These are phyloP conservation scores for Vitellaria paradoxa DNA, from an alignment of 179 eudicot genomes.

Conservation along the genomic window DNA sequence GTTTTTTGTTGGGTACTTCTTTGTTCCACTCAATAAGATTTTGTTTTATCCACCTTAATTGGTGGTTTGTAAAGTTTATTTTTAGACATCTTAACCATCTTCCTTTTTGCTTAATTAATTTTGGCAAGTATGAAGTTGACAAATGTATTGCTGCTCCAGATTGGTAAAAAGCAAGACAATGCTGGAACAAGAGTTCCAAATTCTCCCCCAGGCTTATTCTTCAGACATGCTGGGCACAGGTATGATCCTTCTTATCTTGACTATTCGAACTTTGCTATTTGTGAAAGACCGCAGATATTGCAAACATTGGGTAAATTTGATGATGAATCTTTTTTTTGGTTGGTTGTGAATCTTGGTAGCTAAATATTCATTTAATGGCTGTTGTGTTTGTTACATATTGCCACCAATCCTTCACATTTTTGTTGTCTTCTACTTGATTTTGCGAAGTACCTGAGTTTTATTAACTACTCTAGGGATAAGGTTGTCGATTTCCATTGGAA, in stretches of 20 bases:
- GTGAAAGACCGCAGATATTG: background rate
- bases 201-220: constrained; percentile 39
- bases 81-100: background rate
- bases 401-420: too few species aligned
- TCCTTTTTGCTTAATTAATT: background rate
- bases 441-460: too few species aligned
- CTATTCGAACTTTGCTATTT: background rate
- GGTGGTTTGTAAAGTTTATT: too few species aligned
- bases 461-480: constrained; percentile 54
- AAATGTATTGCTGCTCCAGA: constrained; percentile 13
- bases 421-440: too few species aligned
- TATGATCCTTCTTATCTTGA: background rate
- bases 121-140: background rate
- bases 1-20: too few species aligned
- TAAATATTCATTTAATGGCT: background rate
- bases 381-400: too few species aligned
- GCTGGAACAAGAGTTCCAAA: constrained; percentile 7
- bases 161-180: constrained; percentile 24
- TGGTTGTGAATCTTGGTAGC: background rate
- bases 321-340: background rate
- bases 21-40: too few species aligned
- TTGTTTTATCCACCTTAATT: too few species aligned
- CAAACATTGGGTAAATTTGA: background rate
- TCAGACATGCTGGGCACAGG: constrained; percentile 50
- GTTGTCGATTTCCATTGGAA: constrained; percentile 95